Evolutionary conservation across 495 filamentous ascomycete genomes (phyloP).

Genomic region (Chaetomium fimeti): DNA sequence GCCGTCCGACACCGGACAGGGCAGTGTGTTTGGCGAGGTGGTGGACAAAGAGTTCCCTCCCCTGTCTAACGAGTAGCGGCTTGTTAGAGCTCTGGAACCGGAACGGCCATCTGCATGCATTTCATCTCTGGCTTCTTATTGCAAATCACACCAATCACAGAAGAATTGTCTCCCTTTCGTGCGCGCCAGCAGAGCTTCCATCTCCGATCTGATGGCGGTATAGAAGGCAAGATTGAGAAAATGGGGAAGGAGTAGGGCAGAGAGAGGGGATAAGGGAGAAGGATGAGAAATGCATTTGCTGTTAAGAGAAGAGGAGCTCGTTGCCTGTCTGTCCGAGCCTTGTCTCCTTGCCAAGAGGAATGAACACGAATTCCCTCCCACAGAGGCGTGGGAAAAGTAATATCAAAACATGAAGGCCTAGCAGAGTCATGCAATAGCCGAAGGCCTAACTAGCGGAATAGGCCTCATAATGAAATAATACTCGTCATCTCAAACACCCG

Average conservation of each 20-base stretch:
- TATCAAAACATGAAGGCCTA: neutral
- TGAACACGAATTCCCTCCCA: neutral
- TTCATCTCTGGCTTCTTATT: neutral
- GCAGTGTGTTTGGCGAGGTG: constrained; percentile 15
- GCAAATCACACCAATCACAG: neutral
- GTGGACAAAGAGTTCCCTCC: constrained; percentile 35
- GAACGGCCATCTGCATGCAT: neutral
- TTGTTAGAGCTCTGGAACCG: too few relatives aligned
- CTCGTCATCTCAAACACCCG: neutral
- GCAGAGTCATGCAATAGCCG: neutral
- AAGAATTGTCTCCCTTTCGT: neutral
- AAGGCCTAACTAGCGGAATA: neutral
- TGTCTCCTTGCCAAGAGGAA: neutral
- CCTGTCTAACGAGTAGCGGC: constrained; percentile 19
- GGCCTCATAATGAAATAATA: constrained; percentile 1
- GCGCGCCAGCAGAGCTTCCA: neutral
- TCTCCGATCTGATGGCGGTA: neutral
- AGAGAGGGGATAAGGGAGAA: neutral
- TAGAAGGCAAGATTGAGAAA: neutral
- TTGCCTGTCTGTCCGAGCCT: neutral
- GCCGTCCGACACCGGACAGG: neutral
- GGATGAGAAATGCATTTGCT: neutral
- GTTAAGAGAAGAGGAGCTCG: neutral
- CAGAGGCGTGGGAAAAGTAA: neutral
- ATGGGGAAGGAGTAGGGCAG: neutral